Evolutionary conservation across 139 green algal species (phyloP), one percentile per base, ranked within the genome.

Genomic region (Nannochloris sp.): DNA sequence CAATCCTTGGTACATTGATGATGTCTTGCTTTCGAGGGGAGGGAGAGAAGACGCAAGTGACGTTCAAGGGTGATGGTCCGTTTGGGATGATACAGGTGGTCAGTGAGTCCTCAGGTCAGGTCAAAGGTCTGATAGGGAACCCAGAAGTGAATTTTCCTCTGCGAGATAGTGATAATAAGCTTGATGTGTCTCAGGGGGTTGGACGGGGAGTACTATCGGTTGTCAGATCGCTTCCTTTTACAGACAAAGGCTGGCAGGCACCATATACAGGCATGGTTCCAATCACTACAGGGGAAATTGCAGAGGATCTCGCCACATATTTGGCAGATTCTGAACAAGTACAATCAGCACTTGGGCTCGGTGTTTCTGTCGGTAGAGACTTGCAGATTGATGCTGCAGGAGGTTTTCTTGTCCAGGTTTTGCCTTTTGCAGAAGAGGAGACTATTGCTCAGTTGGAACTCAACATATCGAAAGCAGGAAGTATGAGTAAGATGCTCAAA

Each of bases 231-330:
- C 64, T 74, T 46, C 50, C 59, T 14, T 69, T 81, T 50, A 44
- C 56, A n/a, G 19, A 21, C 7, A 56, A 50, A 19, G 63, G 70
- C 12, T 77, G 44, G 37, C 60, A 69, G 44, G 46, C 48, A 49
- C 71, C 71, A 27, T 90, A 86, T 72, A 86, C 81, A 12, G 85
- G 88, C 9, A 82, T 82, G 62, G 73, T 88, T 31, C 70, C 72
- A 12, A 88, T 96, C 50, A 21, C 24, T 12, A 69, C 43, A 21
- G 78, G 81, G 58, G 87, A 94, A 73, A 65, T 97, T 11, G 90
- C 82, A 2, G 89, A 95, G 62, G 90, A 97, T 79, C 66, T 97
- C 18, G 85, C 90, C 0, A 74, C 70, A 31, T 97, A 97, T 75
- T 66, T 97, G 67, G 79, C 55, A 4, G 79, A 88, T 14, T 72